A percentile compares a stretch with the other conserved stretches of the same genome.
These are phyloP conservation scores for Allantophomopsis cytisporea DNA, from an alignment of 2,329 filamentous ascomycete species.

Conservation along the genomic window DNA sequence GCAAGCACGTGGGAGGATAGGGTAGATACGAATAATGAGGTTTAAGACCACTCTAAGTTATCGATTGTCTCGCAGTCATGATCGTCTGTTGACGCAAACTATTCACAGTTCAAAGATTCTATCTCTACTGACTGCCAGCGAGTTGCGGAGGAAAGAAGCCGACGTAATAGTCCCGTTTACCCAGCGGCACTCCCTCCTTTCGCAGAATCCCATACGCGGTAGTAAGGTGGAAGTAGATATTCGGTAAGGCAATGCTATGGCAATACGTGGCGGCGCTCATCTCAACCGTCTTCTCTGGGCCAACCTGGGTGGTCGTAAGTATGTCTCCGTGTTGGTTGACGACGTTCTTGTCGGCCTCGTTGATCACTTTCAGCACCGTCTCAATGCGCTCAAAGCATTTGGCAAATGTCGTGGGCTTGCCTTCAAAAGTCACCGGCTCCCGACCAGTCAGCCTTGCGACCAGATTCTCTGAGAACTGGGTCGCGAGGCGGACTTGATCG, in stretches of 20 bases:
- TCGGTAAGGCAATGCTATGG: slow-evolving; percentile 29
- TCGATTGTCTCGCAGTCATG: no score
- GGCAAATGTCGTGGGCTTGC: slow-evolving; percentile 9
- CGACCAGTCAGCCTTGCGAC: slow-evolving; percentile 13
- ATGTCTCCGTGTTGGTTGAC: slow-evolving; percentile 11
- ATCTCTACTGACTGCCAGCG: slow-evolving; percentile 4
- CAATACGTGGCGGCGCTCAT: slow-evolving; percentile 12
- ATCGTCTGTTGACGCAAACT: no score
- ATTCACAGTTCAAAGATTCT: background rate
- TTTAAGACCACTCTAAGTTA: no score
- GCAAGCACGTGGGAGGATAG: no score
- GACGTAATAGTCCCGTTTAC: slow-evolving; percentile 36
- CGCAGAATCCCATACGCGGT: slow-evolving; percentile 46
- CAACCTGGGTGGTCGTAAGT: slow-evolving; percentile 6
- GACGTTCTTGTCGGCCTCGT: slow-evolving; percentile 10
- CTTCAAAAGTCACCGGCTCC: slow-evolving; percentile 8
- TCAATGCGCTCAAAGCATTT: slow-evolving; percentile 14
- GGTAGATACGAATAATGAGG: no score
- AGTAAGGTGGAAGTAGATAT: slow-evolving; percentile 47
- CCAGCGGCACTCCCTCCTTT: slow-evolving; percentile 41
- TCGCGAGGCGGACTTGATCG: slow-evolving; percentile 24
- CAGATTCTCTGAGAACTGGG: slow-evolving; percentile 13
- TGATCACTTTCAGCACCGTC: slow-evolving; percentile 8
- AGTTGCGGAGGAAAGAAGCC: slow-evolving; percentile 1
- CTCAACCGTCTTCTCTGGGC: slow-evolving; percentile 3